Conservation (phyloP, 139 green algal genomes). For the Coelastrella sp. region DNA sequence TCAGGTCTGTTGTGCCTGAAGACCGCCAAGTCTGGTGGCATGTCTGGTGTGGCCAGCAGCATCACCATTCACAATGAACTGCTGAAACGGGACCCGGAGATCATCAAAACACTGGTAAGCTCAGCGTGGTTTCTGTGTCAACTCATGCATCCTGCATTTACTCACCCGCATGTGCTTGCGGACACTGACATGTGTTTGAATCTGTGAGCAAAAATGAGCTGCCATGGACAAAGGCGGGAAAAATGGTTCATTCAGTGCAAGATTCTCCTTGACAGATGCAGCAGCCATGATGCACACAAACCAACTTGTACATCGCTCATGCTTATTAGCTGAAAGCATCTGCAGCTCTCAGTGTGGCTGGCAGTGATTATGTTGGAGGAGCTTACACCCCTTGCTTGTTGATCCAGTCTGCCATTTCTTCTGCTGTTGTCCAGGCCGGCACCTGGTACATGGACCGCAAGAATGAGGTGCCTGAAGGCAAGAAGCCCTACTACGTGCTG, state of each 20-base stretch:
- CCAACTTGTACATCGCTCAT: too few relatives aligned
- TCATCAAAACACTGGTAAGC: conserved; percentile 53
- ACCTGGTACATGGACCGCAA: conserved; percentile 75
- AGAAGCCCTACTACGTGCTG: conserved; percentile 62
- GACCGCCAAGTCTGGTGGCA: conserved; percentile 58
- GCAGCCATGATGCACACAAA: too few relatives aligned
- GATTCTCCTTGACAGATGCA: too few relatives aligned
- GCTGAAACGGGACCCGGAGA: conserved; percentile 54
- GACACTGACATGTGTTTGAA: not conserved
- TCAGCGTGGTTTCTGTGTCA: too few relatives aligned
- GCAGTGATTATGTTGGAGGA: too few relatives aligned
- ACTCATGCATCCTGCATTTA: not conserved
- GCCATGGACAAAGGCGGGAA: too few relatives aligned
- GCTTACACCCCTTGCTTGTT: not conserved
- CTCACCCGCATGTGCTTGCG: too few relatives aligned
- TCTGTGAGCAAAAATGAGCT: too few relatives aligned
- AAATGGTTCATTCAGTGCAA: too few relatives aligned
- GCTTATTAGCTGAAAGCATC: too few relatives aligned
- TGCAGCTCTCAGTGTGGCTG: too few relatives aligned
- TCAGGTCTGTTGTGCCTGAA: conserved; percentile 66
- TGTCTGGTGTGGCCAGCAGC: conserved; percentile 52
- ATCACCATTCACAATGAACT: conserved; percentile 68
- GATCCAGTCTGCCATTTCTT: not conserved
- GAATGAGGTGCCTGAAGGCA: conserved; percentile 68
- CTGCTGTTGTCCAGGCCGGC: conserved; percentile 50